These are phyloP conservation scores for Arthrinium phaeospermum DNA, from an alignment of 2,329 filamentous ascomycete genomes.

Conservation along the genomic window DNA sequence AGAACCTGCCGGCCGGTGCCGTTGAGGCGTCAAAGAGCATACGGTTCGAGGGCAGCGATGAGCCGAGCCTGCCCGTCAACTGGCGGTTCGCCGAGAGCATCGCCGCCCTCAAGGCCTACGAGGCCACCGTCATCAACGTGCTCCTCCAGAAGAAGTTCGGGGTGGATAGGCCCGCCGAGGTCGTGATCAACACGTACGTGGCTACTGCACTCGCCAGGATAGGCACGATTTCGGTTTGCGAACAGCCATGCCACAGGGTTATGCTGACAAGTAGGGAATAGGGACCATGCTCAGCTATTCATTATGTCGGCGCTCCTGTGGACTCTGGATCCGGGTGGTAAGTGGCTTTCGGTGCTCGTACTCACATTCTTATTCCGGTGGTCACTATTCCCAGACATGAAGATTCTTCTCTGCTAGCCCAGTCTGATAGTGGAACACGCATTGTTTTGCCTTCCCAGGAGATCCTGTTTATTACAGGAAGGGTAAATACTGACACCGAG, in stretches of 20 bases:
- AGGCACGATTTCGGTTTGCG: too few relatives aligned
- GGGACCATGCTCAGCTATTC: slow-evolving; percentile 50
- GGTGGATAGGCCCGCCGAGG: slow-evolving; percentile 42
- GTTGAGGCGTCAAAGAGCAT: slow-evolving; percentile 42
- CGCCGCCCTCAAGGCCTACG: slow-evolving; percentile 53
- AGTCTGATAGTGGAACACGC: too few relatives aligned
- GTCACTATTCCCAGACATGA: too few relatives aligned
- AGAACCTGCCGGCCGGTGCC: slow-evolving; percentile 42
- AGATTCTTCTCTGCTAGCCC: too few relatives aligned
- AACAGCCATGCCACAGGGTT: neutral
- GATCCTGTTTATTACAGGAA: too few relatives aligned
- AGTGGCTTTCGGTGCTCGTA: too few relatives aligned
- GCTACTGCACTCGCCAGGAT: neutral
- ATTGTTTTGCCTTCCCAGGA: too few relatives aligned
- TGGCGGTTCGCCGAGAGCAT: slow-evolving; percentile 63
- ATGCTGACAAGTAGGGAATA: neutral
- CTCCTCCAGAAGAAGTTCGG: slow-evolving; percentile 53
- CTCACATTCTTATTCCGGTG: too few relatives aligned
- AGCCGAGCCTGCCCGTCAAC: slow-evolving; percentile 57
- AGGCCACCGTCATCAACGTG: slow-evolving; percentile 51
- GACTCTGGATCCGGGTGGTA: slow-evolving; percentile 32
- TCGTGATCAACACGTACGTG: slow-evolving; percentile 52
- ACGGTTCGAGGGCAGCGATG: slow-evolving; percentile 48
- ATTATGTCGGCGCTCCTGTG: slow-evolving; percentile 46
- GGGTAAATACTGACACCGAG: too few relatives aligned